Conservation (phyloP, 1,284 basidiomycete genomes). For the Earliella scabrosa region DNA sequence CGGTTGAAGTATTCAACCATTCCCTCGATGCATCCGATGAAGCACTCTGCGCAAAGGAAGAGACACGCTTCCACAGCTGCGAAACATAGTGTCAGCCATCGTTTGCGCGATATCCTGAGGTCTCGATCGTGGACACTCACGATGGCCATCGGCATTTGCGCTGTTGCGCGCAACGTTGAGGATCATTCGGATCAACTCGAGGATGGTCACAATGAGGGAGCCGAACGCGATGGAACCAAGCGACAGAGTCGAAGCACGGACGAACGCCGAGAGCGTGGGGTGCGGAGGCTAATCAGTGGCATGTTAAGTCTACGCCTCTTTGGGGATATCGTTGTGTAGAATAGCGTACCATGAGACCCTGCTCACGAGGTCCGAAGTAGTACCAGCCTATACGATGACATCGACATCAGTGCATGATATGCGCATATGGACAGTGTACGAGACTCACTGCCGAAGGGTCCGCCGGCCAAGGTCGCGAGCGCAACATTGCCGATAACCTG, state of each 20-base stretch:
- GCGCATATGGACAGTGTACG: not conserved
- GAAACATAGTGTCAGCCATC: not conserved
- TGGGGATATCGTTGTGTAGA: too few species aligned
- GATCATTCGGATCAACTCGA: conserved; percentile 77
- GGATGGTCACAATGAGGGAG: conserved; percentile 85
- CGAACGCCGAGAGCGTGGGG: conserved; percentile 74
- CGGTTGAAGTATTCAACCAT: conserved; percentile 85
- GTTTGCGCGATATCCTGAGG: not conserved
- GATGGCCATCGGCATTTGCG: conserved; percentile 76
- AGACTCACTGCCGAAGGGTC: conserved; percentile 56
- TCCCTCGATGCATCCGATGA: conserved; percentile 73
- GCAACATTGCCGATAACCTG: conserved; percentile 83
- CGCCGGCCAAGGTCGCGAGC: conserved; percentile 80
- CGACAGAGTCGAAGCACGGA: conserved; percentile 82
- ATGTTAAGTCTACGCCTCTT: too few species aligned
- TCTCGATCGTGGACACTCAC: conserved; percentile 45
- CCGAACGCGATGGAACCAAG: conserved; percentile 92
- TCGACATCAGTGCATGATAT: not conserved
- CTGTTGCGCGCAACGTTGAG: conserved; percentile 69
- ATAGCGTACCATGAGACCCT: conserved; percentile 68
- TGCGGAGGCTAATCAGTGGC: conserved; percentile 73
- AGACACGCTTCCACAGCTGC: conserved; percentile 73
- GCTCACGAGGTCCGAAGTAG: conserved; percentile 69
- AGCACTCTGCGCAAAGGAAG: conserved; percentile 83
- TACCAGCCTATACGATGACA: conserved; percentile 66